Conservation (phyloP, 495 filamentous ascomycete species). For the Niebla homalea region DNA sequence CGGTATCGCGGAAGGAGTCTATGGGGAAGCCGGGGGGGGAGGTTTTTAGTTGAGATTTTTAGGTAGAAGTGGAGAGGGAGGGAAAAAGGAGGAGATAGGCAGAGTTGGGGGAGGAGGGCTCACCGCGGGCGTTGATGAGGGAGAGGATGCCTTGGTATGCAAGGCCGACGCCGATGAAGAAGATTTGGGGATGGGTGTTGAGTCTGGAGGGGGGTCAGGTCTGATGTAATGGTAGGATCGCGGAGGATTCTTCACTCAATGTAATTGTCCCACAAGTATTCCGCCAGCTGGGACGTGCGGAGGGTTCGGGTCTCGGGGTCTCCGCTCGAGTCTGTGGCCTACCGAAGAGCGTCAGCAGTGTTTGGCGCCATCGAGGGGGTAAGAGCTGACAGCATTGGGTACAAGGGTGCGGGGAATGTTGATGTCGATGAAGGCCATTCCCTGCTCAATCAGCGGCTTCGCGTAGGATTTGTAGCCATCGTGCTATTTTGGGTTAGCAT, state of each 20-base stretch:
- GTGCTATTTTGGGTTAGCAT: slow-evolving; percentile 45
- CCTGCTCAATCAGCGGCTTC: slow-evolving; percentile 60
- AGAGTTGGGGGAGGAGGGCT: slow-evolving; percentile 5
- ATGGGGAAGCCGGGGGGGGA: not conserved
- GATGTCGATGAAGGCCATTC: slow-evolving; percentile 73
- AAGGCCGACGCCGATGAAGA: slow-evolving; percentile 74
- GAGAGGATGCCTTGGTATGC: slow-evolving; percentile 56
- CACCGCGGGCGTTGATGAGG: slow-evolving; percentile 56
- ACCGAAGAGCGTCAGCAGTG: slow-evolving; percentile 4
- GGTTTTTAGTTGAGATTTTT: not conserved
- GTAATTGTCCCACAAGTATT: slow-evolving; percentile 95
- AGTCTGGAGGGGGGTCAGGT: slow-evolving; percentile 27
- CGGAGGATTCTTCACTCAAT: slow-evolving; percentile 46
- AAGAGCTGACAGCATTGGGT: not conserved
- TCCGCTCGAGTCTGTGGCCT: slow-evolving; percentile 28
- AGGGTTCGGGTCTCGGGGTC: slow-evolving; percentile 29
- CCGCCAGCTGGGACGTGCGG: slow-evolving; percentile 60
- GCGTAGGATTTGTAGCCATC: slow-evolving; percentile 69
- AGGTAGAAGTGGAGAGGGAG: not conserved
- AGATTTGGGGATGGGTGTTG: slow-evolving; percentile 53
- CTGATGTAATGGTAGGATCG: not conserved
- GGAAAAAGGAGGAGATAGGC: not conserved
- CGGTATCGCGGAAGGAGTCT: slow-evolving; percentile 31
- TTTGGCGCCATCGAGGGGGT: slow-evolving; percentile 18
- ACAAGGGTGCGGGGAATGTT: slow-evolving; percentile 53